Percentiles rank a stretch among this genome's conserved stretches.
Evolutionary conservation across 345 rosid genomes (phyloP).

Genomic region (Gossypium herbaceum): DNA sequence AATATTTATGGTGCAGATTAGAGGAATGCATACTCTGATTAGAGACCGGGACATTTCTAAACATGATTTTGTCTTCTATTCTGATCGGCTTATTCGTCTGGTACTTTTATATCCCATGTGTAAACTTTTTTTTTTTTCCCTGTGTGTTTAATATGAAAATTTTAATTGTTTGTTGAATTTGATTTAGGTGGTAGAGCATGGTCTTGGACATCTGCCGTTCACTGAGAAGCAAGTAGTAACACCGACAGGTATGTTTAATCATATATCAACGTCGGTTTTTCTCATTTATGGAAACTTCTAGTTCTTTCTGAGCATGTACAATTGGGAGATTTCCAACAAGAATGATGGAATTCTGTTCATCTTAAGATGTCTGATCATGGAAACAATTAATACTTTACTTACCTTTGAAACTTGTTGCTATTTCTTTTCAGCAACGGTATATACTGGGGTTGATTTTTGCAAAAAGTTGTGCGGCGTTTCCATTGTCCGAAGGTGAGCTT

Average conservation of each 20-base stretch:
- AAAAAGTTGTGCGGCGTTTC: slow-evolving; percentile 97
- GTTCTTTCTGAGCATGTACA: not conserved
- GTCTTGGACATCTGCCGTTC: slow-evolving; percentile 93
- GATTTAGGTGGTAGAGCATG: slow-evolving; percentile 92
- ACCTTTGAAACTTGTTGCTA: not conserved
- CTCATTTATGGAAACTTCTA: not conserved
- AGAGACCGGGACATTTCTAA: slow-evolving; percentile 90
- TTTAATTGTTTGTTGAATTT: slow-evolving; percentile 17
- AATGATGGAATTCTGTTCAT: not conserved
- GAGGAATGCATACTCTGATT: slow-evolving; percentile 99
- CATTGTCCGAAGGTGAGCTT: slow-evolving; percentile 85
- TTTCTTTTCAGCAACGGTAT: slow-evolving; percentile 56
- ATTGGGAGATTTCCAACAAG: not conserved
- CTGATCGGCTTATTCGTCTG: slow-evolving; percentile 93
- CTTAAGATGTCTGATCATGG: not conserved
- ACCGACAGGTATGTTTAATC: slow-evolving; percentile 60
- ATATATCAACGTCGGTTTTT: not conserved
- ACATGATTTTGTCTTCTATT: slow-evolving; percentile 96
- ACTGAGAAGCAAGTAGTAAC: slow-evolving; percentile 93
- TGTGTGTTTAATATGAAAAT: slow-evolving; percentile 2
- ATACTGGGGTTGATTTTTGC: slow-evolving; percentile 96
- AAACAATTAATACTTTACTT: not conserved
- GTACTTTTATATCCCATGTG: slow-evolving; percentile 33
- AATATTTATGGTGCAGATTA: slow-evolving; percentile 51
- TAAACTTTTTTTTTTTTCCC: slow-evolving; percentile 1